phyloP scores from a whole-genome alignment of 2,329 filamentous ascomycete species.

The Kalmusia sp. region DNA sequence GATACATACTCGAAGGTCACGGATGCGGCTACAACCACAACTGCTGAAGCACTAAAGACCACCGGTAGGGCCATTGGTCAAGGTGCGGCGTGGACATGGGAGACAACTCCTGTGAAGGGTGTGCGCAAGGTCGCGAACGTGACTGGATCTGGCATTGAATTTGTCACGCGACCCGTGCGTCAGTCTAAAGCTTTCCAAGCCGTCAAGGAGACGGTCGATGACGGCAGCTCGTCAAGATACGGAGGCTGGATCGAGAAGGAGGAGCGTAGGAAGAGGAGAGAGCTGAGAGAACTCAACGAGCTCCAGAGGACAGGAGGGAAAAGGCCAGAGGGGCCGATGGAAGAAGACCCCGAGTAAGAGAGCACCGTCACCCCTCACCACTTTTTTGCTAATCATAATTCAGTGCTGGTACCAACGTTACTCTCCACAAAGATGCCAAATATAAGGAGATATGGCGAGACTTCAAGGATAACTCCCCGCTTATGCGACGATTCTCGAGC shows the following conservation, averaged over 20 bases:
- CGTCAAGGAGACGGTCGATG: slow-evolving; percentile 95
- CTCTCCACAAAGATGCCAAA: slow-evolving; percentile 92
- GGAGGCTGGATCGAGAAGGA: slow-evolving; percentile 98
- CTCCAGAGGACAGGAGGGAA: slow-evolving; percentile 57
- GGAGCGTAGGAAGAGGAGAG: slow-evolving; percentile 81
- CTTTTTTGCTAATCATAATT: slow-evolving; percentile 15
- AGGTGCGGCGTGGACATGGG: slow-evolving; percentile 95
- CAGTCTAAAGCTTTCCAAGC: slow-evolving; percentile 93
- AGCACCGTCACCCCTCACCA: background rate
- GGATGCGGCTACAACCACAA: slow-evolving; percentile 79
- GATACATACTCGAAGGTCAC: slow-evolving; percentile 88
- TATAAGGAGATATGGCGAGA: slow-evolving; percentile 99
- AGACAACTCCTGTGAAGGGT: slow-evolving; percentile 90
- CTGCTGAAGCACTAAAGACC: slow-evolving; percentile 79
- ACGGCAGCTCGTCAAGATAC: slow-evolving; percentile 94
- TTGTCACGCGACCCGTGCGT: slow-evolving; percentile 91
- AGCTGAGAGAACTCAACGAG: slow-evolving; percentile 72
- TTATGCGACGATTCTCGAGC: slow-evolving; percentile 87
- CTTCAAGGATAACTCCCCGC: slow-evolving; percentile 86
- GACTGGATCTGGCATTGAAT: slow-evolving; percentile 87
- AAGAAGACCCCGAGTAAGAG: slow-evolving; percentile 88
- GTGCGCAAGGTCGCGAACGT: slow-evolving; percentile 84
- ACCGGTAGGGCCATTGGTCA: slow-evolving; percentile 89
- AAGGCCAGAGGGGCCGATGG: slow-evolving; percentile 62
- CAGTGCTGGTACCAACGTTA: slow-evolving; percentile 93